Percentiles rank a stretch among this genome's conserved stretches.
phyloP scores from a whole-genome alignment of 345 rosid genomes.

The Salix dunnii region DNA sequence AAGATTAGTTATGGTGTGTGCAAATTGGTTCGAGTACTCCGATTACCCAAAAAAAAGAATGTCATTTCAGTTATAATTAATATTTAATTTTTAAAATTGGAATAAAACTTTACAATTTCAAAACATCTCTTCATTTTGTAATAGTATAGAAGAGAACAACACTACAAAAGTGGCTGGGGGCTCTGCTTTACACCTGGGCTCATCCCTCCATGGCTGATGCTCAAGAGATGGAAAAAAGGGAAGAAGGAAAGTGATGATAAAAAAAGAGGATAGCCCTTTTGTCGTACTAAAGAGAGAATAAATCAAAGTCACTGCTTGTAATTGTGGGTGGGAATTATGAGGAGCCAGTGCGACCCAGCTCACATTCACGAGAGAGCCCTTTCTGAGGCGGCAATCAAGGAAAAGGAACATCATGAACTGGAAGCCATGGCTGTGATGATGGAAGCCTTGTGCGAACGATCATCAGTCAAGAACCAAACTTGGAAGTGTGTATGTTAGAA shows the following conservation, averaged over 20 bases:
- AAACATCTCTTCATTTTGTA: too few relatives aligned
- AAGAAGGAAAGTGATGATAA: not conserved
- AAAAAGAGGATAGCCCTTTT: not conserved
- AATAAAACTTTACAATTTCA: too few relatives aligned
- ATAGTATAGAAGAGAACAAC: not conserved
- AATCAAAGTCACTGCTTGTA: constrained; percentile 9
- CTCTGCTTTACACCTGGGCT: constrained; percentile 9
- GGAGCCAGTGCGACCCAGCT: constrained; percentile 40
- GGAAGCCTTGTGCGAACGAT: not conserved
- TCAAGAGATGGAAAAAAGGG: constrained; percentile 2
- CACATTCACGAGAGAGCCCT: constrained; percentile 6
- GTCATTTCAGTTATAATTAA: too few relatives aligned
- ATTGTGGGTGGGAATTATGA: not conserved
- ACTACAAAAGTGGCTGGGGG: constrained; percentile 4
- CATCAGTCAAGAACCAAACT: constrained; percentile 13
- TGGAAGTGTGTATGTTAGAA: too few relatives aligned
- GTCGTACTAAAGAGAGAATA: not conserved
- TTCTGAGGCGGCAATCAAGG: constrained; percentile 48
- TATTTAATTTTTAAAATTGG: too few relatives aligned
- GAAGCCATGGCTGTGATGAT: constrained; percentile 13
- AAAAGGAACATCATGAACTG: not conserved
- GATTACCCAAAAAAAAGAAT: too few relatives aligned
- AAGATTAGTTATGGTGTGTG: too few relatives aligned
- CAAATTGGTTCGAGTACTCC: too few relatives aligned
- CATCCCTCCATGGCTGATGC: not conserved